Evolutionary conservation across 371 early-diverging fungal species (phyloP), one percentile per base, ranked within the genome.

Genomic region (Parasitella parasitica): DNA sequence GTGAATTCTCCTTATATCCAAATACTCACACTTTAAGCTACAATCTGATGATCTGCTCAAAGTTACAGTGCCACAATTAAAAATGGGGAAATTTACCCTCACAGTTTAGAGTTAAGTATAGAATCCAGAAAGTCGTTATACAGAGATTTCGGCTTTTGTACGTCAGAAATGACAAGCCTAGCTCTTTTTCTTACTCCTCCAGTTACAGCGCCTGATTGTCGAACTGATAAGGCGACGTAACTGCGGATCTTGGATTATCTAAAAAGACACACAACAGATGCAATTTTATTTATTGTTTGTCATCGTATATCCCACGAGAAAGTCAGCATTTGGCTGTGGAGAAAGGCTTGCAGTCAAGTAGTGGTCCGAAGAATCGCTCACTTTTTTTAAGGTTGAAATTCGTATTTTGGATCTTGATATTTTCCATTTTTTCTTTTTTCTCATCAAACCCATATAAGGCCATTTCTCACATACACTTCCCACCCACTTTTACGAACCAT

Each of bases 281-380:
- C 35, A 27, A 24, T n/a, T 15, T 9, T 38, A 54, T 54, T 64
- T 64, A 12, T 37, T 54, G 55, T 64, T 64, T 64, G 65, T 64
- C 22, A 64, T 32, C 65, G 36, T 9, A 46, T 38, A 64, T 64
- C 65, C 65, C 65, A 64, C 65, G 65, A 38, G 30, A 27, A 18
- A 16, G 15, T 3, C 26, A 22, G 1, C 4, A 26, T 27, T 26
- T 24, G 15, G 32, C 32, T 18, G 27, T 16, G 13, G 51, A 32
- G 32, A 32, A 32, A 32, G 1, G 11, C 32, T 8, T 8, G 11
- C 6, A 32, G 6, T 32, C 1, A 1, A 32, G 32, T 11, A 32
- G 11, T 32, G 4, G 32, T 11, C 30, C 12, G 30, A 30, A 30
- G 6, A 30, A 15, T 32, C 27, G 11, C 51, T 48, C 1, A 13